These are phyloP conservation scores for Terana coerulea DNA, from an alignment of 768 basidiomycete species.

Conservation along the genomic window DNA sequence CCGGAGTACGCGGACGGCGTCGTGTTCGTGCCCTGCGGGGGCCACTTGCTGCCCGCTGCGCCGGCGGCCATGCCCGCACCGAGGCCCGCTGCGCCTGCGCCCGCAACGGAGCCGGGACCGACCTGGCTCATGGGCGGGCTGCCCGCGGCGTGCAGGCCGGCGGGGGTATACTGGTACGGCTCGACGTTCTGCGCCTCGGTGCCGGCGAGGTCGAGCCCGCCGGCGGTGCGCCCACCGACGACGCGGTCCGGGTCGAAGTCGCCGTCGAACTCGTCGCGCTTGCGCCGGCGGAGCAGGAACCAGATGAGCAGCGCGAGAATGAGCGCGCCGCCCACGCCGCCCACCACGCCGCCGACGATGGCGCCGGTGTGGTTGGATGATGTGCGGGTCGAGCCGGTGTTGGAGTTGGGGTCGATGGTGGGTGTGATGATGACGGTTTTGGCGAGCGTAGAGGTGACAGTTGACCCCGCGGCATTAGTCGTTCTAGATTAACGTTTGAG, in stretches of 20 bases:
- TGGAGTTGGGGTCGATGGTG: slow-evolving; percentile 9
- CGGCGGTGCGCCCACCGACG: slow-evolving; percentile 23
- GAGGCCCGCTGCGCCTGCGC: slow-evolving; percentile 21
- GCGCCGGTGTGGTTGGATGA: slow-evolving; percentile 25
- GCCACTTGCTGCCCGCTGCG: slow-evolving; percentile 7
- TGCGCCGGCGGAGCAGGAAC: slow-evolving; percentile 22
- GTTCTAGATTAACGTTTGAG: slow-evolving; percentile 14
- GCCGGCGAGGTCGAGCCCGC: slow-evolving; percentile 16
- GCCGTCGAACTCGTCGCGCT: slow-evolving; percentile 43
- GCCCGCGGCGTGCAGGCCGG: not conserved
- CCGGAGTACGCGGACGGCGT: slow-evolving; percentile 19
- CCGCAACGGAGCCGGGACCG: slow-evolving; percentile 19
- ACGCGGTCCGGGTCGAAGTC: slow-evolving; percentile 48
- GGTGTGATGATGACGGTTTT: slow-evolving; percentile 13
- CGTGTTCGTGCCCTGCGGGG: slow-evolving; percentile 1
- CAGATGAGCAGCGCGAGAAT: slow-evolving; percentile 22
- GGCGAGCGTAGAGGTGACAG: slow-evolving; percentile 16
- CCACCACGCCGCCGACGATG: slow-evolving; percentile 29
- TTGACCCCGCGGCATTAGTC: slow-evolving; percentile 17
- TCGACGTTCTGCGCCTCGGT: slow-evolving; percentile 13
- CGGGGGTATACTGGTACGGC: slow-evolving; percentile 21
- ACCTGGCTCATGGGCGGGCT: slow-evolving; percentile 26
- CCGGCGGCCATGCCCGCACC: slow-evolving; percentile 6
- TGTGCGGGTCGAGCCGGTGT: slow-evolving; percentile 2
- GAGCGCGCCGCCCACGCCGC: slow-evolving; percentile 26